Base-by-base conservation (phyloP, 352 stramenopile genomes). In the Phytophthora boehmeriae region DNA sequence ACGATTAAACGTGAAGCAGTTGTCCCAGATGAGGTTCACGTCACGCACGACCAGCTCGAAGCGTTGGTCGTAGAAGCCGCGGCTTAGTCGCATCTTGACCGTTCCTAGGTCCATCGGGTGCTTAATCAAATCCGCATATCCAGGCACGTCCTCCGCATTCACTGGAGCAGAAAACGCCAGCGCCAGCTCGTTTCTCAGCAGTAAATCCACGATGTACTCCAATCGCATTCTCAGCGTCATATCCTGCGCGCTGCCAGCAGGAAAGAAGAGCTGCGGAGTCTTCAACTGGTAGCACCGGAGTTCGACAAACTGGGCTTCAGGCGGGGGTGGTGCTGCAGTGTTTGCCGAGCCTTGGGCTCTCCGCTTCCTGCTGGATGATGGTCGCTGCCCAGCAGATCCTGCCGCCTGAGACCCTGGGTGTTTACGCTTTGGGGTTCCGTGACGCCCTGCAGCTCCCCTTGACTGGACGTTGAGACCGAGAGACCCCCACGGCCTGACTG, bases 101-200 rank as follows among this genome's bases (percentile, higher is more conserved):
- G 95, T 98, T 5, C 84, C 84, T 4, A 98, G 66, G 66, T 98
- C 94, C 89, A 98, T 98, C 16, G 92, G 90, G 6, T 81, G 41
- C 45, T 86, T 87, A 54, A 96, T 79, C 23, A 96, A 46, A 34
- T 82, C 69, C 2, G 61, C 52, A 52, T 96, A 96, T 13, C 82
- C 84, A 14, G 81, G 86, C 1, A 96, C 78, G 20, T 86, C 78
- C 2, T 85, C 75, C 10, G 72, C 53, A 27, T 91, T 80, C 48
- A 96, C 88, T 5, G 88, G 88, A 5, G 78, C 60, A 0, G 79
- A 67, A 54, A 96, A 96, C 27, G 88, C 71, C 25, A 78, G 19
- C 14, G 88, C 79, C 34, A 95, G 43, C 28, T 90, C 80, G 46
- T 89, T 86, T 30, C 80, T 77, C 32, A 93, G 41, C 38, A 96